These are phyloP conservation scores for Candida insectalens DNA, from an alignment of 805 yeast species.

Conservation along the genomic window DNA sequence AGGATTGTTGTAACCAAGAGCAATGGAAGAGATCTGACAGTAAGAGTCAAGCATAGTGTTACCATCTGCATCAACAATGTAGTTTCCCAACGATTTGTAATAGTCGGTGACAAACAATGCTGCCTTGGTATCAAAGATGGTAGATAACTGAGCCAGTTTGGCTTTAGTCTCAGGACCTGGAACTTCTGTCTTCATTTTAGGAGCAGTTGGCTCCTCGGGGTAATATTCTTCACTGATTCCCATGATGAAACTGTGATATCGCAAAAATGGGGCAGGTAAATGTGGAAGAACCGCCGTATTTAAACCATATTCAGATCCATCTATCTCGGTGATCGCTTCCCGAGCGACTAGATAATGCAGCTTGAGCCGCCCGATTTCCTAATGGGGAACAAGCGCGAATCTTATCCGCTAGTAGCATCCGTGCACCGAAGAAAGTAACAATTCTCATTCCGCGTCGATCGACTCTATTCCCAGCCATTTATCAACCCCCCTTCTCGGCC, in stretches of 20 bases:
- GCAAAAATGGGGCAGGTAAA: background rate
- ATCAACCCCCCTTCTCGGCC: no score
- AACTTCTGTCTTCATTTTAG: slow-evolving; percentile 31
- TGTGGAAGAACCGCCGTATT: no score
- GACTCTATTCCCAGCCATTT: no score
- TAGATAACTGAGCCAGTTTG: slow-evolving; percentile 28
- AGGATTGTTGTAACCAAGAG: slow-evolving; percentile 65
- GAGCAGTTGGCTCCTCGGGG: slow-evolving; percentile 42
- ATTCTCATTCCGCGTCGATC: no score
- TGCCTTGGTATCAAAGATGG: slow-evolving; percentile 52
- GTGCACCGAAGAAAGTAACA: no score
- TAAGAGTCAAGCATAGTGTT: slow-evolving; percentile 52
- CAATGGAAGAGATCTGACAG: slow-evolving; percentile 67
- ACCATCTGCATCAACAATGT: slow-evolving; percentile 58
- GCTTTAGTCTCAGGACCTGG: slow-evolving; percentile 39
- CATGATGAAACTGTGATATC: background rate
- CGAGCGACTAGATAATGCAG: no score
- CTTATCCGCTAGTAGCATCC: no score
- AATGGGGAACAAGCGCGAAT: background rate
- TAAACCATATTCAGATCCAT: no score
- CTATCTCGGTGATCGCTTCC: no score
- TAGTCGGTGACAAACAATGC: slow-evolving; percentile 58
- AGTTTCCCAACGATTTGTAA: slow-evolving; percentile 54
- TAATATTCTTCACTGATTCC: slow-evolving; percentile 15
- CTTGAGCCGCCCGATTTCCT: background rate